Conservation (phyloP, 2,329 filamentous ascomycete genomes). For the Arthroderma sp. region DNA sequence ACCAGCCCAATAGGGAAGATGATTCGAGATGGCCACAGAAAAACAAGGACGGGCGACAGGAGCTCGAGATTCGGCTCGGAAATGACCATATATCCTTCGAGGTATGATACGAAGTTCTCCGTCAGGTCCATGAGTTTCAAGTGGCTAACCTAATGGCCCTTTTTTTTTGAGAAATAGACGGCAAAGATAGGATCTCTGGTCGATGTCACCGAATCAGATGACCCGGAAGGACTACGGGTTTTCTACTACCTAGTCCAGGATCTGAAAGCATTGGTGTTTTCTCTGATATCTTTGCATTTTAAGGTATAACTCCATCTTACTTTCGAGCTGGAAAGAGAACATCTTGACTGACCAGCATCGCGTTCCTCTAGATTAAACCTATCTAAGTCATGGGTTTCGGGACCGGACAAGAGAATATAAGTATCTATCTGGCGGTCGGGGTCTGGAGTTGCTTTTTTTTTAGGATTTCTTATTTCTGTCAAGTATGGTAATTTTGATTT, state of each 20-base stretch:
- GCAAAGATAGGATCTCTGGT: slow-evolving; percentile 96
- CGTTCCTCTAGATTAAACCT: slow-evolving; percentile 33
- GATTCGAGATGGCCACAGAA: slow-evolving; percentile 98
- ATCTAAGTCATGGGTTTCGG: slow-evolving; percentile 24
- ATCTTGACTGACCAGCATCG: background rate
- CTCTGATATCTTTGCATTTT: slow-evolving; percentile 90
- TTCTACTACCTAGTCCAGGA: slow-evolving; percentile 99
- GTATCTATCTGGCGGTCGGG: too few species aligned
- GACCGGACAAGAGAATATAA: too few species aligned
- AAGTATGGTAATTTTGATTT: too few species aligned
- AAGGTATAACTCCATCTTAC: slow-evolving; percentile 44
- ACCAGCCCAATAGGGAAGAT: slow-evolving; percentile 57
- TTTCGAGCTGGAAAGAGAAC: background rate
- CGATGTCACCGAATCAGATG: slow-evolving; percentile 89
- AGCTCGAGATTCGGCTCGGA: slow-evolving; percentile 85
- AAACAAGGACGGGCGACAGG: slow-evolving; percentile 96
- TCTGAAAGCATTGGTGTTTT: slow-evolving; percentile 91
- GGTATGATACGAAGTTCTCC: slow-evolving; percentile 38
- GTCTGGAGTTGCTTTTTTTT: too few species aligned
- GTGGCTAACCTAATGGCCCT: background rate
- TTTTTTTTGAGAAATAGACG: slow-evolving; percentile 45
- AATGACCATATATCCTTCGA: slow-evolving; percentile 97
- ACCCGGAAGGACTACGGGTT: slow-evolving; percentile 88
- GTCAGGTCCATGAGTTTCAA: background rate
- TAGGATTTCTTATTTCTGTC: too few species aligned